Conservation (phyloP, 2,329 filamentous ascomycete species). For the Cladosporium austrohemisphaericum region DNA sequence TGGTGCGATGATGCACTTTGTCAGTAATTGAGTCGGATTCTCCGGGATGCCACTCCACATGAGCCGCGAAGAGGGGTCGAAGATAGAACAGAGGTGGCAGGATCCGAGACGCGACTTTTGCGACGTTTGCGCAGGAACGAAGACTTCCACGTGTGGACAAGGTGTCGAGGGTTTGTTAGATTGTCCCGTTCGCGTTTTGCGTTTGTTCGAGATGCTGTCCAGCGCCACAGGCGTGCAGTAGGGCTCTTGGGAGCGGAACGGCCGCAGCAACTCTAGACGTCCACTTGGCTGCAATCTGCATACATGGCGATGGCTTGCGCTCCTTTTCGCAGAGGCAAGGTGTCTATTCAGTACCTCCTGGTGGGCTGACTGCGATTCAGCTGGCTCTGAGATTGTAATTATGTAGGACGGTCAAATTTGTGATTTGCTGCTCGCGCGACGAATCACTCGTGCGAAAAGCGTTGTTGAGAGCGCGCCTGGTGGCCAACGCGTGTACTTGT, state of each 20-base stretch:
- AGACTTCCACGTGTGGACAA: slow-evolving; percentile 3
- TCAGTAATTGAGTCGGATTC: no score
- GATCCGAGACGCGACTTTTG: slow-evolving; percentile 1
- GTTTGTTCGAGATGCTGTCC: slow-evolving; percentile 4
- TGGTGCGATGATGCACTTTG: no score
- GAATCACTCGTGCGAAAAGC: no score
- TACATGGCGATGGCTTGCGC: slow-evolving; percentile 1
- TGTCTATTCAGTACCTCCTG: no score
- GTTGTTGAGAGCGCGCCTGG: no score
- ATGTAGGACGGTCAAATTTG: no score
- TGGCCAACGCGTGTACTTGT: no score
- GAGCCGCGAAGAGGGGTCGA: not conserved
- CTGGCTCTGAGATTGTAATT: no score
- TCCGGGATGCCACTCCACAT: not conserved
- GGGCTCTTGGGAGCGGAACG: not conserved
- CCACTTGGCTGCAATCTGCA: slow-evolving; percentile 1
- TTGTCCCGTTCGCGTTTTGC: slow-evolving; percentile 3
- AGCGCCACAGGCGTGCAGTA: not conserved
- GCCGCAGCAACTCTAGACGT: not conserved
- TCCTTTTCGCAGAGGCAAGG: not conserved
- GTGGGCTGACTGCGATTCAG: no score
- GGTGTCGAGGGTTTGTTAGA: not conserved
- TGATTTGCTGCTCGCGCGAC: no score
- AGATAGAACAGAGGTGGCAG: not conserved
- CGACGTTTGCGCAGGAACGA: not conserved